Evolutionary conservation across 768 basidiomycete species (phyloP).

Genomic region (Collybiopsis luxurians): DNA sequence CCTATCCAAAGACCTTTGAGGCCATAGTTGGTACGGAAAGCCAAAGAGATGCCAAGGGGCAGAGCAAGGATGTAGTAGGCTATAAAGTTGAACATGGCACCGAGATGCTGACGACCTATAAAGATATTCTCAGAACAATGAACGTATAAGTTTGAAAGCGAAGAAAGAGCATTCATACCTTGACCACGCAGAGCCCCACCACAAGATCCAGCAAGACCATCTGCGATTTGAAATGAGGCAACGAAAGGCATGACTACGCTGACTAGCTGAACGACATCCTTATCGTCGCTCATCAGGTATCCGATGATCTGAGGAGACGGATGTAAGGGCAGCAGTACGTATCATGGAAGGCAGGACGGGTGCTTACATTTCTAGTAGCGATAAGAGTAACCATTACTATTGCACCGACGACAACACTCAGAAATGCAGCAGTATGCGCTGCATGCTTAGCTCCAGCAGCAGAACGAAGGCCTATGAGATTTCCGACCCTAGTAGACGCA

Average conservation of each 20-base stretch:
- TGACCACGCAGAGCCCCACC: conserved; percentile 78
- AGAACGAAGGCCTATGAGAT: conserved; percentile 61
- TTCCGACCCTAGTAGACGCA: conserved; percentile 70
- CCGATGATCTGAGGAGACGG: conserved; percentile 49
- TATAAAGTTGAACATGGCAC: conserved; percentile 69
- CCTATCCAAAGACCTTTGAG: conserved; percentile 84
- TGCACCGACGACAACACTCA: conserved; percentile 58
- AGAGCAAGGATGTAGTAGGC: conserved; percentile 81
- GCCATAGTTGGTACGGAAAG: conserved; percentile 51
- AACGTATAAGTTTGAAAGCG: conserved; percentile 15
- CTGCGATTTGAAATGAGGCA: conserved; percentile 76
- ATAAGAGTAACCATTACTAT: conserved; percentile 61
- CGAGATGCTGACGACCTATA: conserved; percentile 69
- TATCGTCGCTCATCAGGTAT: conserved; percentile 66
- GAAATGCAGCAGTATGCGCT: conserved; percentile 60
- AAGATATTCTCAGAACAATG: conserved; percentile 10
- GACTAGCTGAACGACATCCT: conserved; percentile 54
- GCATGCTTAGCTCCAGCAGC: conserved; percentile 51
- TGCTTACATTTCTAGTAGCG: conserved; percentile 53
- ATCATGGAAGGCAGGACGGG: neutral
- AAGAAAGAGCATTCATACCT: conserved; percentile 37
- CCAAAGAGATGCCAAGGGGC: conserved; percentile 72
- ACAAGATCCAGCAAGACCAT: conserved; percentile 65
- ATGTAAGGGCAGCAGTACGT: neutral
- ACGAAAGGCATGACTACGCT: conserved; percentile 72